Evolutionary conservation across 2,329 filamentous ascomycete species (phyloP).

Genomic region (Fusarium transvaalense): DNA sequence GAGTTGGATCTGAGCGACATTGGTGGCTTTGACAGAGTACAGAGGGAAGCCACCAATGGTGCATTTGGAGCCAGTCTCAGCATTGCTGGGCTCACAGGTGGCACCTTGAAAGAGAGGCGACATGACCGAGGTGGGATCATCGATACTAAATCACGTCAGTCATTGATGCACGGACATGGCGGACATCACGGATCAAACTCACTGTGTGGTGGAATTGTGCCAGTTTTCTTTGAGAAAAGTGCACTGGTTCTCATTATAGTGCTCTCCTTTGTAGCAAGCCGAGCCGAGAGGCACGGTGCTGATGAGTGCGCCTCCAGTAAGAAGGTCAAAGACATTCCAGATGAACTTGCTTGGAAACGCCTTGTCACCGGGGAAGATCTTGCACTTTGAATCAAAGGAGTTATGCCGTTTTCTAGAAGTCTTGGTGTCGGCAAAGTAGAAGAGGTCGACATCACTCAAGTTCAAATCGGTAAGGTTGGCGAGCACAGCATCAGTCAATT

Average conservation of each 20-base stretch:
- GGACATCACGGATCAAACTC: background rate
- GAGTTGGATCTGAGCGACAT: conserved; percentile 61
- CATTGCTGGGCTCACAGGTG: conserved; percentile 53
- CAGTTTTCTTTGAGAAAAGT: background rate
- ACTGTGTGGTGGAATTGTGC: conserved; percentile 33
- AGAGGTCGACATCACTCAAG: conserved; percentile 50
- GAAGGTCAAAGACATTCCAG: conserved; percentile 54
- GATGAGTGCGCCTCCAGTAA: conserved; percentile 51
- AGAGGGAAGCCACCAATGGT: conserved; percentile 58
- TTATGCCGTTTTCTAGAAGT: conserved; percentile 10
- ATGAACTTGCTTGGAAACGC: conserved; percentile 44
- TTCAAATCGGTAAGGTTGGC: conserved; percentile 50
- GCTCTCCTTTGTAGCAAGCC: conserved; percentile 49
- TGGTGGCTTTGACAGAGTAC: conserved; percentile 58
- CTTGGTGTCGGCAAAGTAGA: conserved; percentile 49
- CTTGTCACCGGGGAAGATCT: conserved; percentile 48
- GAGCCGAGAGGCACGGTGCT: conserved; percentile 52
- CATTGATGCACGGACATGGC: background rate
- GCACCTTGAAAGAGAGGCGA: conserved; percentile 56
- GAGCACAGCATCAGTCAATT: conserved; percentile 54
- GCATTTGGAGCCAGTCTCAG: conserved; percentile 47
- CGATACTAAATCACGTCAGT: conserved; percentile 34
- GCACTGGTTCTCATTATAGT: conserved; percentile 23
- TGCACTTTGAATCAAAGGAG: conserved; percentile 39
- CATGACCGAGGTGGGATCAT: conserved; percentile 57